These are phyloP conservation scores for Pneumocystis wakefieldiae DNA, from an alignment of 1,139 yeast species.

Conservation along the genomic window DNA sequence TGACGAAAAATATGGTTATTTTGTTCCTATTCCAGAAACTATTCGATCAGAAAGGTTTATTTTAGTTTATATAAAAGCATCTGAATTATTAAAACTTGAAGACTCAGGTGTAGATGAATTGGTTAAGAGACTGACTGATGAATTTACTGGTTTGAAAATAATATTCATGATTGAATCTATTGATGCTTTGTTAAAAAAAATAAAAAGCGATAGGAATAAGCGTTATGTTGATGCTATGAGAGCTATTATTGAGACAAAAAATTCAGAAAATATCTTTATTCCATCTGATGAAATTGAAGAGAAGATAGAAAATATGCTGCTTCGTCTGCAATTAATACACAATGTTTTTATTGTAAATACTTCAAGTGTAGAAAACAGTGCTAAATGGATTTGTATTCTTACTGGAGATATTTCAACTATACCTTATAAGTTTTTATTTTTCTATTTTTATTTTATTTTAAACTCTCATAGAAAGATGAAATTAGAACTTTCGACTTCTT, in stretches of 20 bases:
- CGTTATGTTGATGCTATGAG: slow-evolving; percentile 13
- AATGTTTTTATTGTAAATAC: slow-evolving; percentile 13
- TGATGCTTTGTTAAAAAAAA: slow-evolving; percentile 7
- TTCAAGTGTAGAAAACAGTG: slow-evolving; percentile 13
- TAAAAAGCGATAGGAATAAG: slow-evolving; percentile 9
- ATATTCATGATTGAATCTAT: slow-evolving; percentile 16
- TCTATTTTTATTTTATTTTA: slow-evolving; percentile 8
- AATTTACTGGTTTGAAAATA: slow-evolving; percentile 7
- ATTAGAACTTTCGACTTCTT: not conserved
- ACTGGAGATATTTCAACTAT: slow-evolving; percentile 15
- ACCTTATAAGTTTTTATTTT: slow-evolving; percentile 13
- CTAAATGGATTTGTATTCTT: slow-evolving; percentile 14
- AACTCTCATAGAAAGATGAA: not conserved
- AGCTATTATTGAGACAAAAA: slow-evolving; percentile 5
- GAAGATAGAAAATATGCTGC: slow-evolving; percentile 12
- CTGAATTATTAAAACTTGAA: slow-evolving; percentile 11
- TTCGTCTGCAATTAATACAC: slow-evolving; percentile 12
- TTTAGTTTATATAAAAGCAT: slow-evolving; percentile 11
- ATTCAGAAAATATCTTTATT: not conserved
- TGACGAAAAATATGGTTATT: slow-evolving; percentile 12
- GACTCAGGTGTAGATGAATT: slow-evolving; percentile 5
- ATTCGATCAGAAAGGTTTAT: slow-evolving; percentile 12
- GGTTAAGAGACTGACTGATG: slow-evolving; percentile 1
- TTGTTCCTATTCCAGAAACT: slow-evolving; percentile 13
- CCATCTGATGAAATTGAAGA: slow-evolving; percentile 6